phyloP scores from a whole-genome alignment of 164 flowering plant genomes.

The Vitis amurensis region DNA sequence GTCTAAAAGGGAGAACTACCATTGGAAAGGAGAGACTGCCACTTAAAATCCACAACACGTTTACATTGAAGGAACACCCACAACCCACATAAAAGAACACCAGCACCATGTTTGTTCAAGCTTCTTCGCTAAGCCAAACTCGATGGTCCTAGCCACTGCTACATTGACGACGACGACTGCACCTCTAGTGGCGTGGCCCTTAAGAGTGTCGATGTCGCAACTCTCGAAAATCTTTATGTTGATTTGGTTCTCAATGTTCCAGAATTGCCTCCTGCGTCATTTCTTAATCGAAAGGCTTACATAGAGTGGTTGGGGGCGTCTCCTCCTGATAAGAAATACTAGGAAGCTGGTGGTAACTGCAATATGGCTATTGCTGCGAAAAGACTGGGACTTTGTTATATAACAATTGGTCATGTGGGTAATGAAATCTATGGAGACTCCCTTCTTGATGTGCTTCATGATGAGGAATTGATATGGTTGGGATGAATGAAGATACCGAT shows the following conservation, averaged over 20 bases:
- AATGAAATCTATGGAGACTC: slow-evolving; percentile 82
- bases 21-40: too few relatives aligned
- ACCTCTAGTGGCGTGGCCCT: too few relatives aligned
- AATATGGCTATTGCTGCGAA: slow-evolving; percentile 90
- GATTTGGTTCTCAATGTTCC: slow-evolving; percentile 90
- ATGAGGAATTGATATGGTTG: slow-evolving; percentile 57
- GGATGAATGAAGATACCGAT: slow-evolving; percentile 27
- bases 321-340: slow-evolving; percentile 79
- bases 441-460: slow-evolving; percentile 78
- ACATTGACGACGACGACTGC: too few relatives aligned
- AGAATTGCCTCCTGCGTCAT: slow-evolving; percentile 59
- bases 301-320: slow-evolving; percentile 70
- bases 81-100: too few relatives aligned
- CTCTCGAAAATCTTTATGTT: slow-evolving; percentile 87
- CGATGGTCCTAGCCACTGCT: too few relatives aligned
- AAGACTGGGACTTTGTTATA: slow-evolving; percentile 18
- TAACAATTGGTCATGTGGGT: slow-evolving; percentile 88
- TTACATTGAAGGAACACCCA: too few relatives aligned
- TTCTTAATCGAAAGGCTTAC: slow-evolving; percentile 57
- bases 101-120: too few relatives aligned
- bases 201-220: slow-evolving; percentile 64
- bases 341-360: slow-evolving; percentile 99
- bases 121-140: too few relatives aligned
- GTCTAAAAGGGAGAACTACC: too few relatives aligned
- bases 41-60: too few relatives aligned